Conservation (phyloP, 805 yeast species). For the Candida methanosorbosa region DNA sequence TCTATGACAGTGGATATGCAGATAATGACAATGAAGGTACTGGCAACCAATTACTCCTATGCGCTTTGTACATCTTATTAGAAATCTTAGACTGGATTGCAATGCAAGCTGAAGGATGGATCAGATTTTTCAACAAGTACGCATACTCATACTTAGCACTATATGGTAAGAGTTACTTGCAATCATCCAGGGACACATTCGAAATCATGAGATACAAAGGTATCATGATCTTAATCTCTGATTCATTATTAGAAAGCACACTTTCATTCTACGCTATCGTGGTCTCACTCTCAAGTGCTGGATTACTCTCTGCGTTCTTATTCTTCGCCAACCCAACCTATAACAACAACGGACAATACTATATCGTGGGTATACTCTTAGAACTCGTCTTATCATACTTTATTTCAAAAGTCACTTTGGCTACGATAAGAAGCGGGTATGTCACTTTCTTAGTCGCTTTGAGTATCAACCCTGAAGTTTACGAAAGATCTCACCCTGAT, state of each 20-base stretch:
- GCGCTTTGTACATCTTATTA: slow-evolving; percentile 33
- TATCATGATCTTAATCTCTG: slow-evolving; percentile 76
- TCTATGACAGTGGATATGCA: slow-evolving; percentile 25
- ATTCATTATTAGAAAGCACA: slow-evolving; percentile 73
- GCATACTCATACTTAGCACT: slow-evolving; percentile 83
- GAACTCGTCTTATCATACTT: slow-evolving; percentile 63
- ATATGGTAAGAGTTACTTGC: slow-evolving; percentile 71
- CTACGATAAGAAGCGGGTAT: slow-evolving; percentile 72
- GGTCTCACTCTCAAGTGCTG: slow-evolving; percentile 34
- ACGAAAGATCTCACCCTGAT: slow-evolving; percentile 63
- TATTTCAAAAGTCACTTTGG: slow-evolving; percentile 62
- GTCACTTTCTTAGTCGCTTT: slow-evolving; percentile 79
- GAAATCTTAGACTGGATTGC: slow-evolving; percentile 64
- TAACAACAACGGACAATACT: slow-evolving; percentile 48
- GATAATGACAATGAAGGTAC: slow-evolving; percentile 39
- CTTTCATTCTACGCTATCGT: slow-evolving; percentile 68
- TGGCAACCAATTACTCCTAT: slow-evolving; percentile 44
- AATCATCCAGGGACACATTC: slow-evolving; percentile 78
- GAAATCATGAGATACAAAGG: slow-evolving; percentile 72
- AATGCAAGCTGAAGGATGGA: slow-evolving; percentile 28
- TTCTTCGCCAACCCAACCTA: slow-evolving; percentile 60
- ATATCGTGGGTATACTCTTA: slow-evolving; percentile 22
- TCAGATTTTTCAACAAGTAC: slow-evolving; percentile 81
- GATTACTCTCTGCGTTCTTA: slow-evolving; percentile 55
- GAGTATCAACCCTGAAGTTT: slow-evolving; percentile 78